These are phyloP conservation scores for Solidago caesia DNA, from an alignment of 129 eudicot genomes.

Conservation along the genomic window DNA sequence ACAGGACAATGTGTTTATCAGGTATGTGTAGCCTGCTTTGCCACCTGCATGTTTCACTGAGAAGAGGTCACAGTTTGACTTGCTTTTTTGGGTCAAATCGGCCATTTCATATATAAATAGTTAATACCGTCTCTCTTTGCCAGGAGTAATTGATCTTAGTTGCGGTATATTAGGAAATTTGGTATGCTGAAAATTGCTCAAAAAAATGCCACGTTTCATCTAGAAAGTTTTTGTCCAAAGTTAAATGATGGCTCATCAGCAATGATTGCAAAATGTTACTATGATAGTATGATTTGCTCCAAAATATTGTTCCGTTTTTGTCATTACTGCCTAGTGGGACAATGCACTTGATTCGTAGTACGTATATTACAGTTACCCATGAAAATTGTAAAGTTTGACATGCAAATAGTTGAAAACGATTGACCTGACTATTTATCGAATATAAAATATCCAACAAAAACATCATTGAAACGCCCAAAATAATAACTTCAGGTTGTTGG, in stretches of 20 bases:
- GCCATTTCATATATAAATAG: background rate
- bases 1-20: slow-evolving; percentile 84
- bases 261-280: background rate
- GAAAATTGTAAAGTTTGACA: background rate
- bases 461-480: background rate
- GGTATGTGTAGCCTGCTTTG: slow-evolving; percentile 40
- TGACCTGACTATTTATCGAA: background rate
- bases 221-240: background rate
- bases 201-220: background rate
- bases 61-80: background rate
- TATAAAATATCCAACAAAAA: background rate
- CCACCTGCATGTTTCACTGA: slow-evolving; percentile 1
- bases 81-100: background rate
- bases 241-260: background rate
- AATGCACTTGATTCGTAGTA: background rate
- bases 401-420: background rate
- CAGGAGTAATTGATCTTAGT: background rate
- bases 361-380: background rate
- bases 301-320: background rate
- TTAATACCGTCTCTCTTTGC: background rate
- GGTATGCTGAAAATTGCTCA: background rate
- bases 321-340: background rate
- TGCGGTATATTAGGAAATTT: too few species aligned
- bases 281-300: background rate
- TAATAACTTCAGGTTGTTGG: background rate